phyloP scores from a whole-genome alignment of 768 basidiomycete species.

The Paxillus rubicundulus region DNA sequence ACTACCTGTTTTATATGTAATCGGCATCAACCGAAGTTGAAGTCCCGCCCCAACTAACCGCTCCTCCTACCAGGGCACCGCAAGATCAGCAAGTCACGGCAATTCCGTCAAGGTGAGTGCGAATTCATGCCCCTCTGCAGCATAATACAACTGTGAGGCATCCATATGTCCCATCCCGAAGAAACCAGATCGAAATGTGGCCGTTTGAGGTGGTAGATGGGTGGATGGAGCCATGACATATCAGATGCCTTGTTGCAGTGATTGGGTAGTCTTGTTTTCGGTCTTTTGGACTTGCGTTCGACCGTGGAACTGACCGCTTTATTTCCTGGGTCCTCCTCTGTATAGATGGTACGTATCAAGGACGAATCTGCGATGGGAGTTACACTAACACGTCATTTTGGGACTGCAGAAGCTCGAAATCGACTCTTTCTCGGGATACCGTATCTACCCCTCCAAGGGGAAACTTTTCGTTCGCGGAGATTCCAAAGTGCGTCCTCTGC shows the following conservation, averaged over 20 bases:
- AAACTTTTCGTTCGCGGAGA: slow-evolving; percentile 94
- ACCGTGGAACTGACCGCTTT: slow-evolving; percentile 18
- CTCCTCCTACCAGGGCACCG: slow-evolving; percentile 13
- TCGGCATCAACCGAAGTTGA: slow-evolving; percentile 30
- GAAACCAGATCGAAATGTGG: slow-evolving; percentile 4
- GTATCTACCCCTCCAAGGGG: slow-evolving; percentile 98
- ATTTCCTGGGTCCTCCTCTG: background rate
- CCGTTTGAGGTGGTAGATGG: slow-evolving; percentile 24
- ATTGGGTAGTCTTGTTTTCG: slow-evolving; percentile 2
- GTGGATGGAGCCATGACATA: slow-evolving; percentile 40
- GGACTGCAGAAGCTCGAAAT: slow-evolving; percentile 88
- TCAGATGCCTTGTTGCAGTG: slow-evolving; percentile 37
- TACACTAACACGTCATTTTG: background rate
- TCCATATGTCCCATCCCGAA: background rate
- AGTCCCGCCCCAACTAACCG: slow-evolving; percentile 17
- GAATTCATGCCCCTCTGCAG: slow-evolving; percentile 27
- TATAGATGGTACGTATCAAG: slow-evolving; percentile 26
- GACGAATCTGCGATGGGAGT: background rate
- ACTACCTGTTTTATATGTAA: slow-evolving; percentile 5
- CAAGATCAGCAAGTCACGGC: slow-evolving; percentile 28
- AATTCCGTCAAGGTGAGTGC: slow-evolving; percentile 62
- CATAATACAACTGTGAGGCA: slow-evolving; percentile 9
- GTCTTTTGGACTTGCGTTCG: slow-evolving; percentile 12
- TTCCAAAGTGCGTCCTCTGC: slow-evolving; percentile 68
- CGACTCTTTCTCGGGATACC: slow-evolving; percentile 96